Evolutionary conservation across 768 basidiomycete species (phyloP), one percentile per base, ranked within the genome.

Genomic region (Trametopsis cervina): DNA sequence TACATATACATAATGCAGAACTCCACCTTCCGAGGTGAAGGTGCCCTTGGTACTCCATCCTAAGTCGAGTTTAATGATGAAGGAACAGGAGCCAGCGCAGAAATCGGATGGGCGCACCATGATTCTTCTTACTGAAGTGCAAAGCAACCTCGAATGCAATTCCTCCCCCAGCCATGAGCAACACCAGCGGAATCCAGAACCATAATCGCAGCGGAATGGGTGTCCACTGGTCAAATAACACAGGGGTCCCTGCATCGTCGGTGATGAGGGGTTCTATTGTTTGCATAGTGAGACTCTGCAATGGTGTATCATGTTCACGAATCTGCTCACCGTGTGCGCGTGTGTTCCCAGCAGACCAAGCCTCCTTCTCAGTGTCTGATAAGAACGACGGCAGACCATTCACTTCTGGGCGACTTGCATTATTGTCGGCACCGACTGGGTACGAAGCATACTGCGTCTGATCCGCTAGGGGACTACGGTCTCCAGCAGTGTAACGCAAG

Each of bases 1-100:
- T 54, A 78, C 77, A 56, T 77, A 78, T 42, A 73, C 73, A 55
- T 77, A 80, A 57, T 80, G 77, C 60, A 76, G 54, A 18, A 73
- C 60, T 15, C 65, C 65, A 15, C 62, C 57, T 21, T 66, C 58
- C 24, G 63, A 59, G 2, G 61, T 63, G 22, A 37, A 17, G 11
- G 25, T 25, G 7, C 65, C 63, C 39, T 56, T 60, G 0, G 72
- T 68, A 4, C 65, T 56, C 75, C 76, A 78, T 42, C 76, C 75
- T 76, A 26, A 17, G 15, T 5, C 13, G 7, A 23, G 29, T 13
- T 24, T n/a, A 20, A 7, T 11, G n/a, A 35, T 20, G 20, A 36
- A 10, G 10, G 21, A 3, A n/a, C 4, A 15, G 13, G 6, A 36
- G 37, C 36, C 7, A 20, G 15, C 3, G 18, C 13, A 36, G n/a